Evolutionary conservation across 306 rosid species (phyloP).

Genomic region (Casuarina glauca): DNA sequence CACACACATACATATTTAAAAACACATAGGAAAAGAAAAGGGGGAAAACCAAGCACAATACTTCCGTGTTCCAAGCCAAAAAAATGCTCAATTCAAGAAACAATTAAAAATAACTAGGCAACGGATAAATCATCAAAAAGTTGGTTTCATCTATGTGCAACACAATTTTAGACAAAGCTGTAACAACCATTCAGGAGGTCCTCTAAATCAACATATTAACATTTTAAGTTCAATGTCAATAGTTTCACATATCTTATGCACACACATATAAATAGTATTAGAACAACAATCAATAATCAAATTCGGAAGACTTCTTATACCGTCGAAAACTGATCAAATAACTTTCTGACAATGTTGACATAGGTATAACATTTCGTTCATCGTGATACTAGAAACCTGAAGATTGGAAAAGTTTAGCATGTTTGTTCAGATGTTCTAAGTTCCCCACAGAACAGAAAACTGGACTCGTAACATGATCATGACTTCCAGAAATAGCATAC

Average conservation of each 20-base stretch:
- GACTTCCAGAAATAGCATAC: neutral
- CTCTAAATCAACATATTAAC: neutral
- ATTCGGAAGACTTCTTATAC: neutral
- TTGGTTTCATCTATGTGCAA: neutral
- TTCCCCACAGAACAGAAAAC: neutral
- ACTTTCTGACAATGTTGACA: neutral
- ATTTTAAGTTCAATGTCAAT: neutral
- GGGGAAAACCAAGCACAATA: neutral
- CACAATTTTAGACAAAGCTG: neutral
- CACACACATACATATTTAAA: too few relatives aligned
- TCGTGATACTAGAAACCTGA: neutral
- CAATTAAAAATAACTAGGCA: neutral
- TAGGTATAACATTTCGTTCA: neutral
- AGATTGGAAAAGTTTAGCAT: neutral
- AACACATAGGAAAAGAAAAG: neutral
- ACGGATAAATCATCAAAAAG: neutral
- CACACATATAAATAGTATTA: neutral
- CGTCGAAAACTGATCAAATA: neutral
- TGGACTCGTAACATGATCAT: neutral
- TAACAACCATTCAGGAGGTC: neutral
- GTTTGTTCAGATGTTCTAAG: neutral
- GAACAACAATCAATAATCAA: neutral
- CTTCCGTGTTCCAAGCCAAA: neutral
- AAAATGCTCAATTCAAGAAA: neutral
- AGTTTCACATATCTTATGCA: neutral